phyloP scores from a whole-genome alignment of 805 yeast genomes.

The Kuraishia hungarica region DNA sequence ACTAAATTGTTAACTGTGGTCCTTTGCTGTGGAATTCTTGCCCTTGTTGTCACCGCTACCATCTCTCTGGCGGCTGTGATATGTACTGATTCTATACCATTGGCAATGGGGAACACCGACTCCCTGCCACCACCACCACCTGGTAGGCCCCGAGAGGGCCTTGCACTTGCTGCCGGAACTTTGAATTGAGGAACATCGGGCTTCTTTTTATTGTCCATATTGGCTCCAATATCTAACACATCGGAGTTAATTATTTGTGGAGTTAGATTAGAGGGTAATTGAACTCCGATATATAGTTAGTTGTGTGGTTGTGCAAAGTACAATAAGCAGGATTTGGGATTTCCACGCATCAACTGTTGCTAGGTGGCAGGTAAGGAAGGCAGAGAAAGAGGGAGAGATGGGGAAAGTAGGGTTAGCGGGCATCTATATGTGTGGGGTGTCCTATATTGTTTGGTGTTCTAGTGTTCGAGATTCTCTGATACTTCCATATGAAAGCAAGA shows the following conservation, averaged over 20 bases:
- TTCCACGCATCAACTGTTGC: not conserved
- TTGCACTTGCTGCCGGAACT: not conserved
- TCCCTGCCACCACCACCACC: too few relatives aligned
- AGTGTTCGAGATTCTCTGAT: too few relatives aligned
- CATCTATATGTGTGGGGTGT: too few relatives aligned
- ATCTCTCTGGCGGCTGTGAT: slow-evolving; percentile 57
- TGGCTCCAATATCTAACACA: not conserved
- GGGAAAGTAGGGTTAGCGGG: too few relatives aligned
- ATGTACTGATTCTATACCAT: slow-evolving; percentile 46
- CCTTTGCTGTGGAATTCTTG: slow-evolving; percentile 20
- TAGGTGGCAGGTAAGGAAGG: too few relatives aligned
- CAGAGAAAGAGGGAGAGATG: too few relatives aligned
- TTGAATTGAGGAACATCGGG: not conserved
- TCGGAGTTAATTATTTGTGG: too few relatives aligned
- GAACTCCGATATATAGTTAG: not conserved
- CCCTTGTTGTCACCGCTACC: slow-evolving; percentile 40
- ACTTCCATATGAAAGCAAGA: too few relatives aligned
- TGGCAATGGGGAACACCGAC: slow-evolving; percentile 6
- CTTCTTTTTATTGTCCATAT: not conserved
- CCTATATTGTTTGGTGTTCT: too few relatives aligned
- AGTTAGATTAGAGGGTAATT: not conserved
- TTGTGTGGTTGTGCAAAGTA: not conserved
- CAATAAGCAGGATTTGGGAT: not conserved
- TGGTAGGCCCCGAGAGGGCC: not conserved
- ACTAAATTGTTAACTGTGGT: slow-evolving; percentile 4